Percentiles rank a stretch among this genome's conserved stretches.
These are phyloP conservation scores for Trichoderma gracile DNA, from an alignment of 2,329 filamentous ascomycete species.

Conservation along the genomic window DNA sequence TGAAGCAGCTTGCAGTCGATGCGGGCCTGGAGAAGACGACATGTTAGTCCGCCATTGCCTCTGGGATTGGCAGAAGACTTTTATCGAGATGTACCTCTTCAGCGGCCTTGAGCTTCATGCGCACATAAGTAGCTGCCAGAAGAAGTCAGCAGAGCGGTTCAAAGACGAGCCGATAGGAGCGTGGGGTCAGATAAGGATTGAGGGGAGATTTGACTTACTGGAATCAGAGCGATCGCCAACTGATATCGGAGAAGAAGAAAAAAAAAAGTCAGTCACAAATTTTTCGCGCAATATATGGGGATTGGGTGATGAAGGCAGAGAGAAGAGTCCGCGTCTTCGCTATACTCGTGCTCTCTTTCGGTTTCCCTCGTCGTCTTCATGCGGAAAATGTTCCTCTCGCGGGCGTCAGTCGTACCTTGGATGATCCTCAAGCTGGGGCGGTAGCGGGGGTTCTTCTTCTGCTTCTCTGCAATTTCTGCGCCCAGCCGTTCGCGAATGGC, in stretches of 20 bases:
- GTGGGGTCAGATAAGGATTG: not conserved
- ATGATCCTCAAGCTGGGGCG: slow-evolving; percentile 90
- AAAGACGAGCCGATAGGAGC: slow-evolving; percentile 7
- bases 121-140: slow-evolving; percentile 86
- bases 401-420: slow-evolving; percentile 63
- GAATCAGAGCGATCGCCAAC: slow-evolving; percentile 94
- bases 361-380: no score
- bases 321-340: not conserved
- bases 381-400: not conserved
- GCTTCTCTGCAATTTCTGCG: slow-evolving; percentile 76
- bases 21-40: slow-evolving; percentile 63
- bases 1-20: slow-evolving; percentile 86
- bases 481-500: slow-evolving; percentile 81
- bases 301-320: not conserved
- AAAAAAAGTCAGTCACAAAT: slow-evolving; percentile 3
- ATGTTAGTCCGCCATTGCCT: not conserved
- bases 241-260: slow-evolving; percentile 38
- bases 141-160: slow-evolving; percentile 34
- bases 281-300: not conserved
- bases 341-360: not conserved
- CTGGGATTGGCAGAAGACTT: not conserved
- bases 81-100: slow-evolving; percentile 63
- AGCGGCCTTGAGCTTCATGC: slow-evolving; percentile 98
- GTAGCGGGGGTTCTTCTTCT: slow-evolving; percentile 82
- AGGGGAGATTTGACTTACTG: slow-evolving; percentile 49